Conservation (phyloP, 164 flowering plant genomes). For the Umbellularia californica region DNA sequence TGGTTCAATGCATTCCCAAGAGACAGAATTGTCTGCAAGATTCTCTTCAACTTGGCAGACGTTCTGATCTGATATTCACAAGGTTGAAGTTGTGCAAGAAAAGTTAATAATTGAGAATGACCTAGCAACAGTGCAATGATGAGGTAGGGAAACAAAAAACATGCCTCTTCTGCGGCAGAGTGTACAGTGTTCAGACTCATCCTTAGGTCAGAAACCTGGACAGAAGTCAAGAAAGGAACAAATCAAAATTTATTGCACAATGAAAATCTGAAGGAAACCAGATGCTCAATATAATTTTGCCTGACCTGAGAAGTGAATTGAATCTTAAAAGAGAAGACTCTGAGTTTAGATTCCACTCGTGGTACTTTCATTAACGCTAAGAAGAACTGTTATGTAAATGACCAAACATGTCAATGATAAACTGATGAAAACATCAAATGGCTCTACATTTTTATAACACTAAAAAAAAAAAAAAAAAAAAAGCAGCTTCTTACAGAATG, state of each 20-base stretch:
- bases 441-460: neutral
- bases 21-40: conserved; percentile 90
- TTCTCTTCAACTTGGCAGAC: conserved; percentile 69
- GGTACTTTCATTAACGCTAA: conserved; percentile 97
- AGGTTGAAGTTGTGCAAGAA: conserved; percentile 1
- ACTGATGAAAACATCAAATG: neutral
- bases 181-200: conserved; percentile 61
- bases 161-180: conserved; percentile 81
- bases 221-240: neutral
- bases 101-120: conserved; percentile 6
- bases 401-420: conserved; percentile 8
- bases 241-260: neutral
- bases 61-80: conserved; percentile 55
- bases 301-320: conserved; percentile 80
- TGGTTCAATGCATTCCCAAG: conserved; percentile 96
- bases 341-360: conserved; percentile 84
- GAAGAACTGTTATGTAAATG: conserved; percentile 60
- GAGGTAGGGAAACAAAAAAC: conserved; percentile 13
- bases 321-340: conserved; percentile 90
- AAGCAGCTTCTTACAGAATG: neutral
- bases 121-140: neutral
- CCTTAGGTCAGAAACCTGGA: conserved; percentile 78
- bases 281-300: conserved; percentile 2
- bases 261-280: neutral
- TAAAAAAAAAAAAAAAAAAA: neutral